phyloP scores from a whole-genome alignment of 768 basidiomycete species.

The Pilatotrama ljubarskyi region DNA sequence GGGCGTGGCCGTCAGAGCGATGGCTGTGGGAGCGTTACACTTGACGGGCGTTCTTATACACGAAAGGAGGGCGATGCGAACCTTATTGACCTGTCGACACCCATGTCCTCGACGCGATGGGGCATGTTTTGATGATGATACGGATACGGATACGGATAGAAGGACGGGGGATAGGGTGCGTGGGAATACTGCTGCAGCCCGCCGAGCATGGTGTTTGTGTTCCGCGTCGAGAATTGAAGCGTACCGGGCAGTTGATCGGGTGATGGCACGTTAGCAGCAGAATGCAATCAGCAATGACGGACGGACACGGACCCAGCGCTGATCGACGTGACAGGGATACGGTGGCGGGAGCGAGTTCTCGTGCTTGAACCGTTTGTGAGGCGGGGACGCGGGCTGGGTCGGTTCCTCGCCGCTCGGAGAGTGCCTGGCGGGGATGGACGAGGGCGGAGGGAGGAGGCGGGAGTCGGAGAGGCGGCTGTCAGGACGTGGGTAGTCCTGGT shows the following conservation, averaged over 20 bases:
- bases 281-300: slow-evolving; percentile 18
- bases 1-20: slow-evolving; percentile 38
- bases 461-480: slow-evolving; percentile 19
- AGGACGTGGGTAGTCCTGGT: slow-evolving; percentile 8
- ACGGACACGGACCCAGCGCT: slow-evolving; percentile 23
- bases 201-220: background rate
- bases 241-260: slow-evolving; percentile 10
- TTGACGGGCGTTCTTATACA: slow-evolving; percentile 22
- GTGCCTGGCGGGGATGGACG: slow-evolving; percentile 1
- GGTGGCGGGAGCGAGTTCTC: slow-evolving; percentile 15
- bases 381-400: slow-evolving; percentile 14
- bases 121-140: slow-evolving; percentile 43
- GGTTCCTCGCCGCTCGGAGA: background rate
- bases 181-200: slow-evolving; percentile 20
- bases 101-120: slow-evolving; percentile 45
- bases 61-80: slow-evolving; percentile 37
- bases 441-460: slow-evolving; percentile 10
- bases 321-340: slow-evolving; percentile 20
- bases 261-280: slow-evolving; percentile 18
- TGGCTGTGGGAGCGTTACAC: slow-evolving; percentile 28
- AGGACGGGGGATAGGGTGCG: slow-evolving; percentile 18
- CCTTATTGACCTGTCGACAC: slow-evolving; percentile 30
- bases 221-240: background rate
- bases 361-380: slow-evolving; percentile 19
- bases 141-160: slow-evolving; percentile 26